Conservation (phyloP, 768 basidiomycete species). For the Agaricus sinodeliciosus region DNA sequence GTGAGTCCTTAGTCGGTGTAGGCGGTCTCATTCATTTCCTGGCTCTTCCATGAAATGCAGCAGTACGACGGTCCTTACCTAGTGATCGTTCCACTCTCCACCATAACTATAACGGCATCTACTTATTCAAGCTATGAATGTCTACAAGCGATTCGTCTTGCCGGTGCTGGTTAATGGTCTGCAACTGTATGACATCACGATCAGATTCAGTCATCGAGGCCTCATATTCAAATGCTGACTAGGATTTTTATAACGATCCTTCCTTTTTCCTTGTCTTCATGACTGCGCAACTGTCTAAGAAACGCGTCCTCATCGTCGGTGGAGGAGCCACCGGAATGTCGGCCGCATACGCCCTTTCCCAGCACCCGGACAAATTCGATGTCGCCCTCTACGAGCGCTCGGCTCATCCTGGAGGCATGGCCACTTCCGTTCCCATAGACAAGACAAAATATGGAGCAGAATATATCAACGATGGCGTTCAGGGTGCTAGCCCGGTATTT, state of each 20-base stretch:
- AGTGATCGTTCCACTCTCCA: too few relatives aligned
- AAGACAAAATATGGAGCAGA: slow-evolving; percentile 21
- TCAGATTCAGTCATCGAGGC: too few relatives aligned
- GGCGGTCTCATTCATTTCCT: too few relatives aligned
- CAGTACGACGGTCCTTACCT: too few relatives aligned
- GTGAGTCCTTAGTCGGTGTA: too few relatives aligned
- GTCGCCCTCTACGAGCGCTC: slow-evolving; percentile 24
- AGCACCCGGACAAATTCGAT: slow-evolving; percentile 22
- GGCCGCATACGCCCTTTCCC: slow-evolving; percentile 25
- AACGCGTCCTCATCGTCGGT: slow-evolving; percentile 24
- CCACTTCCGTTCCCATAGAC: slow-evolving; percentile 21
- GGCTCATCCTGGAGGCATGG: slow-evolving; percentile 22
- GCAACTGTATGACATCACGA: too few relatives aligned
- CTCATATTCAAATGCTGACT: slow-evolving; percentile 23
- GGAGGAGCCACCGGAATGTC: slow-evolving; percentile 26
- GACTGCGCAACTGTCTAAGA: slow-evolving; percentile 2
- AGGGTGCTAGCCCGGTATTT: slow-evolving; percentile 25
- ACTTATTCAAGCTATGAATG: too few relatives aligned
- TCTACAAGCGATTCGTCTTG: too few relatives aligned
- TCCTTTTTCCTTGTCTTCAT: not conserved
- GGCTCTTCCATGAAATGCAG: too few relatives aligned
- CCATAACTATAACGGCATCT: too few relatives aligned
- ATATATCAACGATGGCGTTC: slow-evolving; percentile 27
- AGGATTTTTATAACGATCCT: slow-evolving; percentile 28
- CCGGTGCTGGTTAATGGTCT: too few relatives aligned